Conservation (phyloP, 306 rosid genomes). For the Vigna radiata region DNA sequence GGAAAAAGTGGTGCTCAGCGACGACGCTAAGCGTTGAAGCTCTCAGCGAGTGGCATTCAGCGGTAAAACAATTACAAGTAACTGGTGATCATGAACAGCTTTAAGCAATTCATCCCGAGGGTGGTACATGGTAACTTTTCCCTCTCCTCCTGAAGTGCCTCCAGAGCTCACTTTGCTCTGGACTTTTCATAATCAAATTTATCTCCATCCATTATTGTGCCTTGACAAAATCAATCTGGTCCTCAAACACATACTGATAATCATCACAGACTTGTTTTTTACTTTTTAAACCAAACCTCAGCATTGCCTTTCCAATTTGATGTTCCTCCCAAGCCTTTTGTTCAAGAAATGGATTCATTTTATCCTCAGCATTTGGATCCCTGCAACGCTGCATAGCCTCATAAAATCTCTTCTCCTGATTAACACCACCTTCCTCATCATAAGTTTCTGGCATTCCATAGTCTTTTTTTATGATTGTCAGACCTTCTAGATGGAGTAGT, state of each 20-base stretch:
- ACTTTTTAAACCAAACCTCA: constrained; percentile 85
- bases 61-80: constrained; percentile 93
- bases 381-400: too few species aligned
- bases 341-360: constrained; percentile 90
- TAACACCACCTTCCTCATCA: too few species aligned
- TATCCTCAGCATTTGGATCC: constrained; percentile 76
- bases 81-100: constrained; percentile 87
- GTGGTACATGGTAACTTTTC: constrained; percentile 79
- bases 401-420: constrained; percentile 87
- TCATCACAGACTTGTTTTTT: constrained; percentile 77
- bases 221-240: constrained; percentile 94
- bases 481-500: too few species aligned
- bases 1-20: too few species aligned
- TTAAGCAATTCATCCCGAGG: constrained; percentile 73
- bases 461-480: constrained; percentile 22
- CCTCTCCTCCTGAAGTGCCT: constrained; percentile 91
- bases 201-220: constrained; percentile 92
- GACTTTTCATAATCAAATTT: constrained; percentile 74
- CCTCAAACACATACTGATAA: constrained; percentile 94
- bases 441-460: constrained; percentile 95
- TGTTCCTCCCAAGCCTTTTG: constrained; percentile 99
- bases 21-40: too few species aligned
- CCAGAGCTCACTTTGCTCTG: constrained; percentile 70
- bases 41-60: too few species aligned
- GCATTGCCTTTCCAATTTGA: constrained; percentile 87